Conservation (phyloP, 169 alveolate genomes). For the Plasmodium sp. region DNA sequence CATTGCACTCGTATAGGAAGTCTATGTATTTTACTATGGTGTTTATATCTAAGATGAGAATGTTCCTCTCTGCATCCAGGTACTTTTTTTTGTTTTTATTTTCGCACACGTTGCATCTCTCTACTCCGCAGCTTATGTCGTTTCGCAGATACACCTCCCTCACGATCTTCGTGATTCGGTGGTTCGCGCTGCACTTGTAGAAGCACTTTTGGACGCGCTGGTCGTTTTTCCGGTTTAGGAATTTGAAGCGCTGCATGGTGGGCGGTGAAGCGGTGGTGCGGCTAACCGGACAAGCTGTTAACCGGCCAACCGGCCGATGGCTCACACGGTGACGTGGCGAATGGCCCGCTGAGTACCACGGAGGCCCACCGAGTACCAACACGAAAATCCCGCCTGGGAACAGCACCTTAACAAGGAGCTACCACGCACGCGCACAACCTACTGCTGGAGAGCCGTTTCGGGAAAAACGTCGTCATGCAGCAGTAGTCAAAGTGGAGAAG, state of each 20-base stretch:
- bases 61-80: constrained; percentile 44
- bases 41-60: constrained; percentile 41
- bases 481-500: neutral
- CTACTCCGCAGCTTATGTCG: constrained; percentile 70
- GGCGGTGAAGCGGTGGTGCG: neutral
- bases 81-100: constrained; percentile 46
- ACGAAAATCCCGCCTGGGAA: neutral
- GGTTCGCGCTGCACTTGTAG: constrained; percentile 28
- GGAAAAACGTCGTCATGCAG: neutral
- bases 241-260: constrained; percentile 28
- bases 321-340: neutral
- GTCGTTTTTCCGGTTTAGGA: constrained; percentile 31
- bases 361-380: neutral
- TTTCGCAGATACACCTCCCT: constrained; percentile 69
- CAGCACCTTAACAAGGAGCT: neutral
- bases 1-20: constrained; percentile 48
- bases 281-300: neutral
- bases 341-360: neutral
- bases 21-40: constrained; percentile 57
- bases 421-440: neutral
- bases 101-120: constrained; percentile 66
- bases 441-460: neutral
- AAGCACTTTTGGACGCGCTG: constrained; percentile 57
- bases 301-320: neutral
- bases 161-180: constrained; percentile 40